Evolutionary conservation across 2,329 filamentous ascomycete species (phyloP).

Genomic region (Chaetomiaceae sp.): DNA sequence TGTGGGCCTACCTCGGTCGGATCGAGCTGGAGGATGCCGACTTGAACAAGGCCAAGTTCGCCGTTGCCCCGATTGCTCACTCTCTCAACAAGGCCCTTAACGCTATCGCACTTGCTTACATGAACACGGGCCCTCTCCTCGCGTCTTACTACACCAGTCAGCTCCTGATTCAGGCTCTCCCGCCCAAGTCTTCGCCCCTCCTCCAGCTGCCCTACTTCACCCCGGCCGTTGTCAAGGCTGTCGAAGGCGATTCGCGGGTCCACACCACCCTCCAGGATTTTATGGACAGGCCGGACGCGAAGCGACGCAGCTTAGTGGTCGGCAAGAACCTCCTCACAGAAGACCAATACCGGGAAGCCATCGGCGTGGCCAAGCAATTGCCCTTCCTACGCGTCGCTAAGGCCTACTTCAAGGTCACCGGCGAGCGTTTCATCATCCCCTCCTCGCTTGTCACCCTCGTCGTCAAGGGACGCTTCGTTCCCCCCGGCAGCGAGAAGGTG

Average conservation of each 20-base stretch:
- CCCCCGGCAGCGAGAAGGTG: constrained; percentile 72
- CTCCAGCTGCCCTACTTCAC: constrained; percentile 89
- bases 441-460: constrained; percentile 90
- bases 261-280: constrained; percentile 81
- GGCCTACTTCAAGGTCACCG: constrained; percentile 97
- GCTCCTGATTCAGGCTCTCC: constrained; percentile 81
- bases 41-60: constrained; percentile 81
- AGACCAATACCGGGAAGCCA: constrained; percentile 69
- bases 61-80: constrained; percentile 81
- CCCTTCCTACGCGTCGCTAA: constrained; percentile 81
- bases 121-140: constrained; percentile 75
- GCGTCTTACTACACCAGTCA: constrained; percentile 79
- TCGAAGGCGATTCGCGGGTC: constrained; percentile 70
- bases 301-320: constrained; percentile 67
- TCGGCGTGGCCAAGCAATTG: constrained; percentile 76
- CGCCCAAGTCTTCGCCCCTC: constrained; percentile 78
- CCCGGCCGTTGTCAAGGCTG: constrained; percentile 56
- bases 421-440: constrained; percentile 88
- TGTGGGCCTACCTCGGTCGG: constrained; percentile 94
- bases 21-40: constrained; percentile 75
- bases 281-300: constrained; percentile 74
- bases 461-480: constrained; percentile 89
- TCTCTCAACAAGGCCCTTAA: constrained; percentile 81
- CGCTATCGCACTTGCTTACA: constrained; percentile 82
- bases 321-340: constrained; percentile 68